Evolutionary conservation across 495 filamentous ascomycete species (phyloP).

Genomic region (Oidiodendron maius): DNA sequence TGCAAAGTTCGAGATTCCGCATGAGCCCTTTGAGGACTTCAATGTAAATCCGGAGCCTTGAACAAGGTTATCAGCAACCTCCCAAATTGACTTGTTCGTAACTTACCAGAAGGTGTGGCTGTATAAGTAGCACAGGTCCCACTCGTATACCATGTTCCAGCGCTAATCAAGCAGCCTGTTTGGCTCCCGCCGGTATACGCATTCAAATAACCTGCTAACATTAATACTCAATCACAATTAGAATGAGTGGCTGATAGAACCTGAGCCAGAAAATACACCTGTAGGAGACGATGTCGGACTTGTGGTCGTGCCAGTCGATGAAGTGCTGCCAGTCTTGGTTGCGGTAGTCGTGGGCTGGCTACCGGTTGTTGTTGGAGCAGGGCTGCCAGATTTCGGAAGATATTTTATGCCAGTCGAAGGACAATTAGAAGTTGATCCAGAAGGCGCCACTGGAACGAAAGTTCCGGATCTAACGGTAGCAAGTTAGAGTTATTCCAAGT

Average conservation of each 20-base stretch:
- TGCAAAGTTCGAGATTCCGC: constrained; percentile 38
- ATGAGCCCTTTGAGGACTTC: constrained; percentile 52
- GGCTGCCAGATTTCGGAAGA: constrained; percentile 47
- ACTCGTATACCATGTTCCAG: constrained; percentile 60
- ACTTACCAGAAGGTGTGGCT: constrained; percentile 39
- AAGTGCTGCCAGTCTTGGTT: constrained; percentile 27
- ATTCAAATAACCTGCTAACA: constrained; percentile 47
- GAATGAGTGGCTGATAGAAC: neutral
- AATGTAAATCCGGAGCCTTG: constrained; percentile 52
- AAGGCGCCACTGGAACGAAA: constrained; percentile 55
- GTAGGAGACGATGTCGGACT: constrained; percentile 12
- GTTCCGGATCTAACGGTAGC: constrained; percentile 40
- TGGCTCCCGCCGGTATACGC: constrained; percentile 43
- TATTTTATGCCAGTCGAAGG: constrained; percentile 52
- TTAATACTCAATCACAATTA: neutral
- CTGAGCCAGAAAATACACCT: constrained; percentile 30
- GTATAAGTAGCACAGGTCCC: constrained; percentile 69
- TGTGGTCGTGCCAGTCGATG: constrained; percentile 25
- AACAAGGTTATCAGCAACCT: constrained; percentile 9
- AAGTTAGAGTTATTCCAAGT: no score
- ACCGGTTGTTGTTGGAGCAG: constrained; percentile 3
- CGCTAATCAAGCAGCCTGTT: constrained; percentile 65
- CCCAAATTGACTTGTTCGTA: neutral
- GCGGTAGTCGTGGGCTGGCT: neutral
- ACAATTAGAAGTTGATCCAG: constrained; percentile 59